Evolutionary conservation across 1,139 yeast species (phyloP).

Genomic region (Hansenula lynferdii): DNA sequence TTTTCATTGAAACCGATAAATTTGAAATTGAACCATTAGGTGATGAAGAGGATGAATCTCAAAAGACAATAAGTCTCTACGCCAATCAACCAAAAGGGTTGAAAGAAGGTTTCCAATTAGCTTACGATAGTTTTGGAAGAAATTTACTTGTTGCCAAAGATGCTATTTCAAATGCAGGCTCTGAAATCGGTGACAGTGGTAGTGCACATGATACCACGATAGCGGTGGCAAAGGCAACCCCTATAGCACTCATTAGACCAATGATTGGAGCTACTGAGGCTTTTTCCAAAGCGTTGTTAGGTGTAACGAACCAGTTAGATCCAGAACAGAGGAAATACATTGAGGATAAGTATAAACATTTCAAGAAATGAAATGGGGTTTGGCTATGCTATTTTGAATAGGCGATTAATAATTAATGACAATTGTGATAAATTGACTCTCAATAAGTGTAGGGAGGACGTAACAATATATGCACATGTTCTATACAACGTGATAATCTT

Average conservation of each 20-base stretch:
- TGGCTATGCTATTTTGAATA: neutral
- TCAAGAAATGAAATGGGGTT: slow-evolving; percentile 1
- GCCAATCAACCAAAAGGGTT: slow-evolving; percentile 78
- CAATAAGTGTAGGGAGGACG: no score
- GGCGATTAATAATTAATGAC: neutral
- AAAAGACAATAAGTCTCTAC: slow-evolving; percentile 63
- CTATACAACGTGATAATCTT: no score
- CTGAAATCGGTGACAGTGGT: slow-evolving; percentile 56
- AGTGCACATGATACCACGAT: slow-evolving; percentile 51
- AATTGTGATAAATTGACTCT: no score
- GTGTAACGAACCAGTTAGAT: slow-evolving; percentile 77
- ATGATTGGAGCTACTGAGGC: slow-evolving; percentile 94
- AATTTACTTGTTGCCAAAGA: slow-evolving; percentile 64
- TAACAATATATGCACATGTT: no score
- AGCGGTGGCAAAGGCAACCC: slow-evolving; percentile 73
- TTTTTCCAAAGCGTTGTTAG: slow-evolving; percentile 74
- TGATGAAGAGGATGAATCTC: slow-evolving; percentile 34
- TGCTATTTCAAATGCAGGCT: slow-evolving; percentile 55
- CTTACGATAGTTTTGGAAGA: slow-evolving; percentile 66
- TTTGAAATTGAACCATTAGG: slow-evolving; percentile 11
- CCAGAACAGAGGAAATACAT: slow-evolving; percentile 47
- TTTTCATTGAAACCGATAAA: slow-evolving; percentile 4
- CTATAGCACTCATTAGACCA: slow-evolving; percentile 77
- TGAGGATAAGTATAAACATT: slow-evolving; percentile 46
- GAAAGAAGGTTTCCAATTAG: slow-evolving; percentile 67